Base-by-base conservation (phyloP, 1,284 basidiomycete genomes). In the Entoloma clypeatum region DNA sequence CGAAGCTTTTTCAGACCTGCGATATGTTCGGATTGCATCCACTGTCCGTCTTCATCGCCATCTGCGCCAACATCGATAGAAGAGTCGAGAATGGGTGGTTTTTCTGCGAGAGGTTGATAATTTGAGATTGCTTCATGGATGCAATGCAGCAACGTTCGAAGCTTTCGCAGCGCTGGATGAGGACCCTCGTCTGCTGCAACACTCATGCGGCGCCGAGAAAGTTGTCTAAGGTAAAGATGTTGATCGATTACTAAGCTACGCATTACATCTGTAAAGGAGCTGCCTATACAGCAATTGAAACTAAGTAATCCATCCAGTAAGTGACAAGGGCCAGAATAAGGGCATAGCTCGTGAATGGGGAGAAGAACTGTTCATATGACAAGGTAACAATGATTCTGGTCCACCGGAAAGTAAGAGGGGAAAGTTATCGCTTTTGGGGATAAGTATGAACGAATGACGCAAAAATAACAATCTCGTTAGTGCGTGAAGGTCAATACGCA, bases 81-180 rank as follows among this genome's bases (percentile, higher is more conserved):
- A 1, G 77, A 74, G 51, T 80, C 77, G 7, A 81, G 63, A 41
- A 81, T 72, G 7, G 78, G 77, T 4, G 73, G 75, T 43, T 59
- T 62, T 7, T 58, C 57, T 3, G 64, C 58, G 7, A 63, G 54
- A 5, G 75, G 71, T 13, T 65, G 67, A 48, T 74, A 78, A 24
- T 65, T 58, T 10, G 62, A 56, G 10, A 77, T 72, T 2, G 71
- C 65, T 7, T 62, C 56, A 46, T 72, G 59, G 27, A 78, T 74
- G 4, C 58, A 49, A 21, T 58, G 60, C 3, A 76, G 59, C 35
- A 61, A 58, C 8, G 31, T 27, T 13, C 61, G 65, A 16, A 72
- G 50, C 5, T 39, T 23, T 11, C 62, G 63, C 7, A 76, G 60
- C 7, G 71, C 66, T n/a, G 62, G 61, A 47, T 73, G 71, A 7